phyloP scores from a whole-genome alignment of 106 monocot genomes.

The Allium sativum region DNA sequence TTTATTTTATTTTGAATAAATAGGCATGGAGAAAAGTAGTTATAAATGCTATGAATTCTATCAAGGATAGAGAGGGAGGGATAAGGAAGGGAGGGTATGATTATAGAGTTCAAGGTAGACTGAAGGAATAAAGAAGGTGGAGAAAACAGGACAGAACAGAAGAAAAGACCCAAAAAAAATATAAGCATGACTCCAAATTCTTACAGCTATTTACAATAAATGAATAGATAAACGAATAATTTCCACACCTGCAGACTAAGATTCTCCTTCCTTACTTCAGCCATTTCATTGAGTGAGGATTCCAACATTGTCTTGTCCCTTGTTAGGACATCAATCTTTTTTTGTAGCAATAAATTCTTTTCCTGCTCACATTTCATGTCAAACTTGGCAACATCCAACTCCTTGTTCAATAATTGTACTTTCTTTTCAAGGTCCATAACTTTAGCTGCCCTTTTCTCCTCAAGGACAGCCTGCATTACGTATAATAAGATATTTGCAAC shows the following conservation, averaged over 20 bases:
- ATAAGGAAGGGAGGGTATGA: too few relatives aligned
- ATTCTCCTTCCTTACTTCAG: slow-evolving; percentile 54
- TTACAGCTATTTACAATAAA: background rate
- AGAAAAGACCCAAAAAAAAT: too few relatives aligned
- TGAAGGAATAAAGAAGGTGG: too few relatives aligned
- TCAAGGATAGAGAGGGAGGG: too few relatives aligned
- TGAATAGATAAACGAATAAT: slow-evolving; percentile 1
- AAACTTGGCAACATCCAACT: slow-evolving; percentile 40
- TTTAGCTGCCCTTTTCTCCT: slow-evolving; percentile 60
- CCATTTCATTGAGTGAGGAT: slow-evolving; percentile 28
- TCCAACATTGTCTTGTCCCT: slow-evolving; percentile 37
- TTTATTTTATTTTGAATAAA: too few relatives aligned
- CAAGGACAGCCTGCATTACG: slow-evolving; percentile 44
- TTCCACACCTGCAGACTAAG: slow-evolving; percentile 46
- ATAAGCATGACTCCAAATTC: too few relatives aligned
- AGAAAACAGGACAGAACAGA: too few relatives aligned
- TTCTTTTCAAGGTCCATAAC: slow-evolving; percentile 62
- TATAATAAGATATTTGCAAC: background rate
- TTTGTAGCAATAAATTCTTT: slow-evolving; percentile 40
- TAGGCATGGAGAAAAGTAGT: background rate
- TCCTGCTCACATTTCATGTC: slow-evolving; percentile 26
- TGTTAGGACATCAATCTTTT: slow-evolving; percentile 37
- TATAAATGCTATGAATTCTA: too few relatives aligned
- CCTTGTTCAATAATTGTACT: slow-evolving; percentile 36
- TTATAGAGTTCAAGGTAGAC: too few relatives aligned